Conservation (phyloP, 768 basidiomycete species). For the Psilocybe sp. region DNA sequence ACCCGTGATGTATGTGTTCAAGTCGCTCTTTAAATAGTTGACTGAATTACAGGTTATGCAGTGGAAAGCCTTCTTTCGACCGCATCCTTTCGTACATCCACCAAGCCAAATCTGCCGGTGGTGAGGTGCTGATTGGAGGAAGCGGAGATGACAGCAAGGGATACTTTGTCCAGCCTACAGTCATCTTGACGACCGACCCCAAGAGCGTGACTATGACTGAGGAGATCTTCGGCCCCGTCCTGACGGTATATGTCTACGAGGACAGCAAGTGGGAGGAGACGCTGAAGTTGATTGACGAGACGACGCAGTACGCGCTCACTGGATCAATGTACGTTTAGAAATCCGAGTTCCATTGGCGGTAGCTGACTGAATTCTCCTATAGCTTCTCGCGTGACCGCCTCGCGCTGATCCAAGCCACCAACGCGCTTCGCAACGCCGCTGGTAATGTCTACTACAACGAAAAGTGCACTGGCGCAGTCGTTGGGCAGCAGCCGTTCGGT, state of each 20-base stretch:
- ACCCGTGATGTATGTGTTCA: conserved; percentile 76
- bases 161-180: conserved; percentile 91
- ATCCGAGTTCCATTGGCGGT: not conserved
- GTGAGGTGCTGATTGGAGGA: conserved; percentile 86
- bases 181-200: conserved; percentile 91
- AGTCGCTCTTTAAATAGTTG: not conserved
- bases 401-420: conserved; percentile 76
- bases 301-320: conserved; percentile 90
- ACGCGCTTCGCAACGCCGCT: conserved; percentile 83
- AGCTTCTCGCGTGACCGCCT: conserved; percentile 85
- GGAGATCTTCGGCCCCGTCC: conserved; percentile 96
- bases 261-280: conserved; percentile 87
- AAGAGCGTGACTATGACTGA: conserved; percentile 86
- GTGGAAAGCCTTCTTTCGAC: conserved; percentile 85
- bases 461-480: conserved; percentile 96
- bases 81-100: conserved; percentile 80
- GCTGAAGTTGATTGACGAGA: conserved; percentile 80
- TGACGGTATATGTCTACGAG: conserved; percentile 91
- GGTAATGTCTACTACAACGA: conserved; percentile 99
- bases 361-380: conserved; percentile 12
- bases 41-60: conserved; percentile 23
- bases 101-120: conserved; percentile 87
- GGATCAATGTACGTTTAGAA: conserved; percentile 74
- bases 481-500: conserved; percentile 98
- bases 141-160: conserved; percentile 89